These are phyloP conservation scores for Scheffersomyces quercinus DNA, from an alignment of 1,139 yeast species.

Conservation along the genomic window DNA sequence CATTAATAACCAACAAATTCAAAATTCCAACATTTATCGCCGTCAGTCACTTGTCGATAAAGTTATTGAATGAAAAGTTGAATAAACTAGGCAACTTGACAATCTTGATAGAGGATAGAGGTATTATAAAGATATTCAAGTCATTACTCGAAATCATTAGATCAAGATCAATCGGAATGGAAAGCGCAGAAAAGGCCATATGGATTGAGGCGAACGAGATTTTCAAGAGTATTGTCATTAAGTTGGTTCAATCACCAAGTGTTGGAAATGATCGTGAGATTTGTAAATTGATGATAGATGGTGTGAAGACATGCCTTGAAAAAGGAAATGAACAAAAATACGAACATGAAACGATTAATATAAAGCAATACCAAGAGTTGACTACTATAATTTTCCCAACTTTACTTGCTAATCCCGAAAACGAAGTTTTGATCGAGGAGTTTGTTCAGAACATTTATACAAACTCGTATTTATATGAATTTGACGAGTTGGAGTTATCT, in stretches of 20 bases:
- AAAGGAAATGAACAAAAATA: conserved; percentile 19
- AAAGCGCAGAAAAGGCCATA: conserved; percentile 23
- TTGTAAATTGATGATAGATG: conserved; percentile 48
- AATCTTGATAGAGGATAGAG: conserved; percentile 45
- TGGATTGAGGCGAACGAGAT: conserved; percentile 47
- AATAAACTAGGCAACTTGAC: conserved; percentile 27
- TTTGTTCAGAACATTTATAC: conserved; percentile 34
- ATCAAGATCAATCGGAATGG: conserved; percentile 37
- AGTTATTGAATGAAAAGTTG: conserved; percentile 40
- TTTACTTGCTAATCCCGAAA: conserved; percentile 24
- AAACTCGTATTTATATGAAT: conserved; percentile 52
- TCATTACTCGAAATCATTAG: conserved; percentile 19
- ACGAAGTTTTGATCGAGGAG: conserved; percentile 33
- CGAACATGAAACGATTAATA: conserved; percentile 49
- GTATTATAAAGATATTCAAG: conserved; percentile 30
- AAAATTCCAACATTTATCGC: conserved; percentile 71
- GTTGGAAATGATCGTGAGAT: conserved; percentile 25
- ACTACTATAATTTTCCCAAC: conserved; percentile 43
- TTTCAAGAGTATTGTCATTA: conserved; percentile 22
- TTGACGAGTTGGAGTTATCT: conserved; percentile 41
- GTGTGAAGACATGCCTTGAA: conserved; percentile 44
- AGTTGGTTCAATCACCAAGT: conserved; percentile 19
- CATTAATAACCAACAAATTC: conserved; percentile 26
- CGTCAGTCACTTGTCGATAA: conserved; percentile 53
- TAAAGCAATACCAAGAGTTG: conserved; percentile 45